These are phyloP conservation scores for Medicago arabica DNA, from an alignment of 306 rosid genomes.

Conservation along the genomic window DNA sequence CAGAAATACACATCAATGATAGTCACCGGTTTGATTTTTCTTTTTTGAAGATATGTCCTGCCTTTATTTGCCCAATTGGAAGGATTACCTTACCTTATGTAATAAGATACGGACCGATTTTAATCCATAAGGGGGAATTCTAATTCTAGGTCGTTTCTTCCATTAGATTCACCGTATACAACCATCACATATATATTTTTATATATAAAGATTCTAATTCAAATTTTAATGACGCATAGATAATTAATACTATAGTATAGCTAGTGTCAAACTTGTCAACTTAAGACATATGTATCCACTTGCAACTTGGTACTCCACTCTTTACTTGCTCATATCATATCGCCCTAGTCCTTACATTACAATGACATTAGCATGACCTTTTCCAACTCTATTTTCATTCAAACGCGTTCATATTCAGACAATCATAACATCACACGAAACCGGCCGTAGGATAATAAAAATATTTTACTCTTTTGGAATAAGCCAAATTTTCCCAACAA, in stretches of 20 bases:
- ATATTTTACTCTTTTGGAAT: not conserved
- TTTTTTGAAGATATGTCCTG: not conserved
- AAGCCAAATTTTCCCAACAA: constrained; percentile 44
- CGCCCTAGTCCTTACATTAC: constrained; percentile 19
- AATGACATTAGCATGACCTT: constrained; percentile 46
- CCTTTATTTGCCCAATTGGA: not conserved
- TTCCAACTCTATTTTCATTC: constrained; percentile 41
- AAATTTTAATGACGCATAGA: not conserved
- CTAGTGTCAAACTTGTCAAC: constrained; percentile 25
- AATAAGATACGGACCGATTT: not conserved
- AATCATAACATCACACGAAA: constrained; percentile 57
- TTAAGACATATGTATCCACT: constrained; percentile 14
- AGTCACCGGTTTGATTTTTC: no score
- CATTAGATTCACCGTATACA: not conserved
- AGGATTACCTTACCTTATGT: not conserved
- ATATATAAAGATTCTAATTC: not conserved
- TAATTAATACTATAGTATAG: not conserved
- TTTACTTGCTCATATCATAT: constrained; percentile 15
- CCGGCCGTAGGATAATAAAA: constrained; percentile 57
- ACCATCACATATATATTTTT: not conserved
- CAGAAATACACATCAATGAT: no score
- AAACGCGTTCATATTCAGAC: constrained; percentile 60
- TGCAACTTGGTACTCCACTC: not conserved
- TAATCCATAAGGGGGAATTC: not conserved
- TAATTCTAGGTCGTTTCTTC: not conserved